Conservation (phyloP, 2,329 filamentous ascomycete species). For the Penicillium italicum region DNA sequence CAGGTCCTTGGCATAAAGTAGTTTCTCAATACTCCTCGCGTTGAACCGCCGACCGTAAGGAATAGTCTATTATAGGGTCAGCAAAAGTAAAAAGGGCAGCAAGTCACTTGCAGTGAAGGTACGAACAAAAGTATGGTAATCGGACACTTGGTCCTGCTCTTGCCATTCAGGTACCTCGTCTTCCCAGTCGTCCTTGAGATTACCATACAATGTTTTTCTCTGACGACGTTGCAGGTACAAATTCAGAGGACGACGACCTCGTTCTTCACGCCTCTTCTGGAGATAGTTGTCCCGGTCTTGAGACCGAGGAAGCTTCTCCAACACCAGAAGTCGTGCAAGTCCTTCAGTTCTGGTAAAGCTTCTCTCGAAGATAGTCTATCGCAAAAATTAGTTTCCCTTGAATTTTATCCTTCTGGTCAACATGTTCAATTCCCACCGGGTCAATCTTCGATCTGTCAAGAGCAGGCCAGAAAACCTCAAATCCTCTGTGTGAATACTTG, state of each 20-base stretch:
- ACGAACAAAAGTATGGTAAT: constrained; percentile 74
- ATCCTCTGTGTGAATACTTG: constrained; percentile 79
- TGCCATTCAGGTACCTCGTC: constrained; percentile 84
- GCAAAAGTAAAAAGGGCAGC: constrained; percentile 50
- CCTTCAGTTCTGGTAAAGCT: constrained; percentile 73
- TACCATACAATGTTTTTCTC: constrained; percentile 52
- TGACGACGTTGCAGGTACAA: constrained; percentile 37
- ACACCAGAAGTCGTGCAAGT: constrained; percentile 71
- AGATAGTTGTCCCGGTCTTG: constrained; percentile 67
- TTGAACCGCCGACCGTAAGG: constrained; percentile 39
- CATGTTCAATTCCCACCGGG: constrained; percentile 44
- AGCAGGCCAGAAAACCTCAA: constrained; percentile 76
- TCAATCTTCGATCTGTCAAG: constrained; percentile 73
- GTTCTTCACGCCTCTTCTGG: constrained; percentile 65
- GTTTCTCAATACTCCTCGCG: constrained; percentile 65
- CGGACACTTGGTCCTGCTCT: constrained; percentile 69
- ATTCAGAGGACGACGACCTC: constrained; percentile 61
- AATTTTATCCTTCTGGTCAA: no score
- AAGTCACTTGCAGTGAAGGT: constrained; percentile 35
- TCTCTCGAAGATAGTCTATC: constrained; percentile 72
- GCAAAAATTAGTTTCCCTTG: neutral
- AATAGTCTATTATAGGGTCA: constrained; percentile 28
- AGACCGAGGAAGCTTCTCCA: constrained; percentile 71
- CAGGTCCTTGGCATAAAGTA: constrained; percentile 76
- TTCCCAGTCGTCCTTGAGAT: constrained; percentile 72